phyloP scores from a whole-genome alignment of 2,329 filamentous ascomycete species.

The Cytospora chrysosperma region DNA sequence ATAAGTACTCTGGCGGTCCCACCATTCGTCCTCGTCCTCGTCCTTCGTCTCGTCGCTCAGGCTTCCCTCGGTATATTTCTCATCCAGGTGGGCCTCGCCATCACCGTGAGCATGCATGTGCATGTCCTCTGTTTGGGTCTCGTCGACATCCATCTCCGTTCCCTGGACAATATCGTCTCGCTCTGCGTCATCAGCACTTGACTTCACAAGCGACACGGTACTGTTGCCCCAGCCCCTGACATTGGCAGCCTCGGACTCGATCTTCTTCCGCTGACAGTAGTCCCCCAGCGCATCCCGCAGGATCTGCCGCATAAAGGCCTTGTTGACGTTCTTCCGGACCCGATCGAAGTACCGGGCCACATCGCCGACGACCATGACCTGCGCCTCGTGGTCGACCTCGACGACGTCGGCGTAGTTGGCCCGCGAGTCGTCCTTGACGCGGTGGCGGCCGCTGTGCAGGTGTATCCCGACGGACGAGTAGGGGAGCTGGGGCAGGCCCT shows the following conservation, averaged over 20 bases:
- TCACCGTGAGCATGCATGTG: background rate
- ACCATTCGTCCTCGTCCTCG: slow-evolving; percentile 19
- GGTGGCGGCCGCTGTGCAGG: slow-evolving; percentile 34
- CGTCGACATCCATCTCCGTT: background rate
- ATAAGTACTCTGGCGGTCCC: slow-evolving; percentile 2
- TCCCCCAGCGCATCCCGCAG: slow-evolving; percentile 36
- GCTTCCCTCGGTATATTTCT: slow-evolving; percentile 15
- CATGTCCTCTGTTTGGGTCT: background rate
- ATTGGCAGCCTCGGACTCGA: slow-evolving; percentile 22
- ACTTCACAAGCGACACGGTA: slow-evolving; percentile 18
- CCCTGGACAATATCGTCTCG: background rate
- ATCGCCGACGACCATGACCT: slow-evolving; percentile 38
- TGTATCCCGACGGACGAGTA: slow-evolving; percentile 37
- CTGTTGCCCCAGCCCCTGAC: slow-evolving; percentile 23
- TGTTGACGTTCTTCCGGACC: slow-evolving; percentile 38
- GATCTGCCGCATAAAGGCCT: slow-evolving; percentile 38
- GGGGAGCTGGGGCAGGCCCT: slow-evolving; percentile 31
- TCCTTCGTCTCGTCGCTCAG: slow-evolving; percentile 11
- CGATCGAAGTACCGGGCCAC: slow-evolving; percentile 39
- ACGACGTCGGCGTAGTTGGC: slow-evolving; percentile 40
- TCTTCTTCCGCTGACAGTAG: slow-evolving; percentile 32
- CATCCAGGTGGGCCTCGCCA: background rate
- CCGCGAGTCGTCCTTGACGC: slow-evolving; percentile 37
- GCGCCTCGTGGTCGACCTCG: slow-evolving; percentile 37
- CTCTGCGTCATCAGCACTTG: background rate